Conservation (phyloP, 257 asterid genomes). For the Gentiana straminea region DNA sequence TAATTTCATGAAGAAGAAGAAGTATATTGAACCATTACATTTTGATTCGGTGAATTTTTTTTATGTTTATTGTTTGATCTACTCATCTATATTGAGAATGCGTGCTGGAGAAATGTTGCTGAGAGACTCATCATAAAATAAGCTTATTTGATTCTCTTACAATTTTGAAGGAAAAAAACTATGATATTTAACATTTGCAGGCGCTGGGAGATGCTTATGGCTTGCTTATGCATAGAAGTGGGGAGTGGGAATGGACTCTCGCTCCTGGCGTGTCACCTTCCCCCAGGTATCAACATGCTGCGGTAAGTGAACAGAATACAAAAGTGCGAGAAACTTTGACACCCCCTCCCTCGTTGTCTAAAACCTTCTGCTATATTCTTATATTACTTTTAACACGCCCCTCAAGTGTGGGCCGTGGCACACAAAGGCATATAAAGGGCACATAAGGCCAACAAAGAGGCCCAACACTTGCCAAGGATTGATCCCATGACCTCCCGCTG, state of each 20-base stretch:
- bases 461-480: too few species aligned
- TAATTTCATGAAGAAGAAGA: too few species aligned
- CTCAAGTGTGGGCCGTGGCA: too few species aligned
- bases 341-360: neutral
- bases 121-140: slow-evolving; percentile 9
- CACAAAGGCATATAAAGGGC: too few species aligned
- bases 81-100: neutral
- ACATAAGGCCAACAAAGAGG: too few species aligned
- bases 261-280: slow-evolving; percentile 99
- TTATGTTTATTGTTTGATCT: neutral
- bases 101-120: slow-evolving; percentile 9
- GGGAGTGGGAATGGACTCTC: slow-evolving; percentile 98
- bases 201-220: slow-evolving; percentile 95
- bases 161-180: too few species aligned
- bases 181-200: slow-evolving; percentile 30
- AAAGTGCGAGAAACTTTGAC: too few species aligned
- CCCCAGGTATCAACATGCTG: slow-evolving; percentile 93
- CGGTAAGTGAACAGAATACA: slow-evolving; percentile 41
- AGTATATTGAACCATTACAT: too few species aligned
- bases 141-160: too few species aligned
- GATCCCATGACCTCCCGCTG: too few species aligned
- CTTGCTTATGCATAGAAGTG: slow-evolving; percentile 97
- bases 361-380: neutral
- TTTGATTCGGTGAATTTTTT: neutral
- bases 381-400: too few species aligned